Conservation (phyloP, 768 basidiomycete species). For the Tylopilus felleus region DNA sequence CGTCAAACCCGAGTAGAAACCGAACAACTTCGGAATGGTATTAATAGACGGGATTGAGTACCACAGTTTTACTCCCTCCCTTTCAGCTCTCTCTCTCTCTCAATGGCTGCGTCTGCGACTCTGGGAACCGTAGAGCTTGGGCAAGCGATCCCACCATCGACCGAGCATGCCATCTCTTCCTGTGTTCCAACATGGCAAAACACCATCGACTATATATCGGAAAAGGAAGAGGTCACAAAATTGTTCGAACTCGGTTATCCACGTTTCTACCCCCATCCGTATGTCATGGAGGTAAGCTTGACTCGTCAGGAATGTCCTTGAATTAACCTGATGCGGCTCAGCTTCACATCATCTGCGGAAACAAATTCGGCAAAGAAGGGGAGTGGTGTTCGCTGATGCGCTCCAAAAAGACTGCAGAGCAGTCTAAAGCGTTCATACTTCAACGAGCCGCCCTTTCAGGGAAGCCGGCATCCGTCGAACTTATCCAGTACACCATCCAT, state of each 20-base stretch:
- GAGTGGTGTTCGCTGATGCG: conserved; percentile 82
- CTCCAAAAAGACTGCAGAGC: conserved; percentile 64
- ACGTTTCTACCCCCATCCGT: conserved; percentile 87
- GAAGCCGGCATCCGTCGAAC: conserved; percentile 44
- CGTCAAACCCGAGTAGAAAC: too few relatives aligned
- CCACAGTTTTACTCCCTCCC: too few relatives aligned
- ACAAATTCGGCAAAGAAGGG: conserved; percentile 67
- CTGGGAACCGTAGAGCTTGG: conserved; percentile 36
- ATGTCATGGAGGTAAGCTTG: conserved; percentile 73
- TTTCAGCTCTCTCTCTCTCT: background rate
- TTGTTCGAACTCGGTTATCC: conserved; percentile 90
- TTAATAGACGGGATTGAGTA: too few relatives aligned
- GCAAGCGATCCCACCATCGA: conserved; percentile 57
- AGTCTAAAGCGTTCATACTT: conserved; percentile 72
- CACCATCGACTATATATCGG: conserved; percentile 91
- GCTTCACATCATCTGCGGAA: conserved; percentile 75
- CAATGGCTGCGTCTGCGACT: conserved; percentile 7
- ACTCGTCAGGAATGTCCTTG: background rate
- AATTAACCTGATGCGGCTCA: conserved; percentile 31
- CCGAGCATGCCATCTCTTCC: conserved; percentile 90
- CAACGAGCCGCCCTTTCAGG: conserved; percentile 43
- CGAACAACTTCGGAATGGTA: too few relatives aligned
- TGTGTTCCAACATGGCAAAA: conserved; percentile 91
- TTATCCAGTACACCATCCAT: conserved; percentile 69
- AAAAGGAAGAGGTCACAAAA: conserved; percentile 71